Base-by-base conservation (phyloP, 164 flowering plant genomes). In the Warburgia ugandensis region DNA sequence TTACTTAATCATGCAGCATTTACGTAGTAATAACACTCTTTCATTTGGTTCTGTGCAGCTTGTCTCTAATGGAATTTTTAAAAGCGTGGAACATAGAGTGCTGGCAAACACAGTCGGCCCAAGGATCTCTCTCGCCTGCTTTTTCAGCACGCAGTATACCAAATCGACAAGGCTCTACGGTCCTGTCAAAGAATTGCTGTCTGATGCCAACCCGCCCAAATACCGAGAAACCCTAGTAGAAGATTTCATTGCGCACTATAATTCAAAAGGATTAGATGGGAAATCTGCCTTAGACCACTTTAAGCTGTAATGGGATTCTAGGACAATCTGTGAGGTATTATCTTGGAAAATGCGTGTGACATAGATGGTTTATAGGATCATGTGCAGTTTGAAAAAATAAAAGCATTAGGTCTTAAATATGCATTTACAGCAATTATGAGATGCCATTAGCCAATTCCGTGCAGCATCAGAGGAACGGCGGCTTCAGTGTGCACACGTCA, bases 121-220 rank as follows among this genome's bases (percentile, higher is more conserved):
- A 6, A 62, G 74, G 54, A 48, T 29, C 35, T 75, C 75, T 0
- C 63, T 70, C 10, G 68, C 72, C 0, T 26, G 61, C 23, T 66
- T 75, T 25, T 69, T 62, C 50, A 58, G 47, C 9, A 19, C 63
- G 7, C 31, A 44, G n/a, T n/a, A 13, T 16, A 5, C 13, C 7
- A 35, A 21, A 6, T 26, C 44, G 4, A 2, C 31, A 13, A 60
- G 45, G 27, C 22, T 44, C 0, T 72, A 54, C 42, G 73, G 77
- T 2, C 75, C 80, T 0, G 67, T 75, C 29, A 63, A 72, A 44
- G 77, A 75, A 60, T 32, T 72, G 28, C 21, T 65, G 17, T 65
- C 77, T 4, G 63, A 69, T 27, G 55, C 61, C 3, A 60, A 56
- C 48, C 65, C 68, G 1, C 69, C 73, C 1, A 49, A 25, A 3